Percentiles rank a stretch among this genome's conserved stretches.
Conservation (phyloP, 768 basidiomycete genomes). For the Coprinellus aureogranulatus region DNA sequence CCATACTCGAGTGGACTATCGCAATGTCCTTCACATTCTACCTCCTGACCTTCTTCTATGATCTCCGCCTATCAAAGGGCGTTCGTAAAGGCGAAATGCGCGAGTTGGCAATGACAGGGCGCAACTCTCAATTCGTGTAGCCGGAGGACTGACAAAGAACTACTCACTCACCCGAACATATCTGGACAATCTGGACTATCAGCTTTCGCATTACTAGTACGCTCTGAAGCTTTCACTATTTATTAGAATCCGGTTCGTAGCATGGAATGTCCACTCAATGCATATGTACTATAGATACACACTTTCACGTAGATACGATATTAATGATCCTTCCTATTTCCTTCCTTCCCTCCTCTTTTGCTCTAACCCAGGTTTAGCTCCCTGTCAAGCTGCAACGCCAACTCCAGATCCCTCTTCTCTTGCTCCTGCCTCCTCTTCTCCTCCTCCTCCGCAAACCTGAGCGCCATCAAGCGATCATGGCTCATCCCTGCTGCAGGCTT, state of each 20-base stretch:
- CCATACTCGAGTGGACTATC: constrained; percentile 74
- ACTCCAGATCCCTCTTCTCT: constrained; percentile 44
- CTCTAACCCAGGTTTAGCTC: constrained; percentile 43
- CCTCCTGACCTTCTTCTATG: constrained; percentile 68
- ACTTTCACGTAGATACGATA: background rate
- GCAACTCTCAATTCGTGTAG: too few relatives aligned
- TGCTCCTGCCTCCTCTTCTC: constrained; percentile 35
- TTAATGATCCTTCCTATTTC: too few relatives aligned
- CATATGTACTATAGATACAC: background rate
- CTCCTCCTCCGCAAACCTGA: constrained; percentile 38
- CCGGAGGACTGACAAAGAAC: too few relatives aligned
- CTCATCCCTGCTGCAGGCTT: constrained; percentile 24
- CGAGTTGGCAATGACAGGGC: background rate
- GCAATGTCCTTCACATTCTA: constrained; percentile 73
- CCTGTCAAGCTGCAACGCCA: constrained; percentile 52
- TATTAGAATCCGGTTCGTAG: background rate
- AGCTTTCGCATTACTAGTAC: too few relatives aligned
- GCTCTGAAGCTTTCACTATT: too few relatives aligned
- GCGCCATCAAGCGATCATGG: constrained; percentile 25
- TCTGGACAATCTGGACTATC: too few relatives aligned
- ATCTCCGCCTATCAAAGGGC: constrained; percentile 62
- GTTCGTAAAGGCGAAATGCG: constrained; percentile 46
- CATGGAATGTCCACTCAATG: background rate
- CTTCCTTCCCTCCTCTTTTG: background rate
- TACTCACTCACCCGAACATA: too few relatives aligned